Evolutionary conservation across 2,329 filamentous ascomycete genomes (phyloP).

Genomic region (Beauveria medogensis): DNA sequence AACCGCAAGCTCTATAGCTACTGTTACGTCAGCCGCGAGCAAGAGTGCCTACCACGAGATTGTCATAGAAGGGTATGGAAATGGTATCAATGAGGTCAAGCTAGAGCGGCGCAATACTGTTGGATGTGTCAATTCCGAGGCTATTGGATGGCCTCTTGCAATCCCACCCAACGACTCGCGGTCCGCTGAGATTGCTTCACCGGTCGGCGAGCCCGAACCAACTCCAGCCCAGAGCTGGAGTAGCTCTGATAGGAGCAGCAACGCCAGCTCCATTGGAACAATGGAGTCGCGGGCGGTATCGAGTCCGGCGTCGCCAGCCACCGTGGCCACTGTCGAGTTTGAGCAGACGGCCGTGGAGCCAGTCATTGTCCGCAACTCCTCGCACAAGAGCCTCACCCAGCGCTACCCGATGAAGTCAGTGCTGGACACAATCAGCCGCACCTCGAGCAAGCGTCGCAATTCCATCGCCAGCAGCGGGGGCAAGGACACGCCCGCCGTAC

Average conservation of each 20-base stretch:
- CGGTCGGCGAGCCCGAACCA: neutral
- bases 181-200: neutral
- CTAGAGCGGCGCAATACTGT: slow-evolving; percentile 14
- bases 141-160: slow-evolving; percentile 18
- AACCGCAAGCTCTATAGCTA: slow-evolving; percentile 19
- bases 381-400: slow-evolving; percentile 10
- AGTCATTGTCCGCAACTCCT: slow-evolving; percentile 11
- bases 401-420: slow-evolving; percentile 10
- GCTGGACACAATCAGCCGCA: slow-evolving; percentile 5
- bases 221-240: neutral
- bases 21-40: slow-evolving; percentile 14
- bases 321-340: neutral
- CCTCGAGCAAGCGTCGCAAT: slow-evolving; percentile 1
- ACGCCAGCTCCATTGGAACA: neutral
- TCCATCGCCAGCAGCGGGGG: neutral
- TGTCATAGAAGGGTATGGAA: slow-evolving; percentile 45
- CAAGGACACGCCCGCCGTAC: slow-evolving; percentile 6
- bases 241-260: slow-evolving; percentile 5
- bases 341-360: neutral
- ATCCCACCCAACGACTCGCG: slow-evolving; percentile 5
- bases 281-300: neutral
- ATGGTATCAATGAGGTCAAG: slow-evolving; percentile 37
- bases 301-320: neutral
- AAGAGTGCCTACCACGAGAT: slow-evolving; percentile 39
- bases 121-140: slow-evolving; percentile 17